phyloP scores from a whole-genome alignment of 768 basidiomycete species.

The Guyanaporus albipodus region DNA sequence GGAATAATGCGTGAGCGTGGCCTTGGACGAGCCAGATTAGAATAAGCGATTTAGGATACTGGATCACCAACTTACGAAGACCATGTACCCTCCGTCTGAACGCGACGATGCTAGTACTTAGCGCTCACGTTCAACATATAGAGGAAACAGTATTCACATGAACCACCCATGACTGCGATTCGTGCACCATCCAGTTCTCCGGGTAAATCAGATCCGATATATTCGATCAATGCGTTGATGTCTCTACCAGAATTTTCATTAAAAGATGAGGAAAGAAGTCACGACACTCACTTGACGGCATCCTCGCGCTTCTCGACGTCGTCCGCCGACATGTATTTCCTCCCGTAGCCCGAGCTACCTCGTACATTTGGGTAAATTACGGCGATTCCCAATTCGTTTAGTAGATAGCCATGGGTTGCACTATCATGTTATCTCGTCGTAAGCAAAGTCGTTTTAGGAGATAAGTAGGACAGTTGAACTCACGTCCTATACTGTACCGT shows the following conservation, averaged over 20 bases:
- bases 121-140: neutral
- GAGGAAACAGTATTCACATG: conserved; percentile 27
- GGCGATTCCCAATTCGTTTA: conserved; percentile 40
- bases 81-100: conserved; percentile 40
- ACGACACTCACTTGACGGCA: conserved; percentile 34
- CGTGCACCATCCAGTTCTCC: conserved; percentile 33
- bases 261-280: neutral
- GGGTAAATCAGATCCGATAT: conserved; percentile 32
- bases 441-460: neutral
- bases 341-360: conserved; percentile 42
- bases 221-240: conserved; percentile 35
- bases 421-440: conserved; percentile 14
- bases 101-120: neutral
- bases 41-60: neutral
- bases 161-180: conserved; percentile 42
- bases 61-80: conserved; percentile 29
- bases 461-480: conserved; percentile 4
- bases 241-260: conserved; percentile 25
- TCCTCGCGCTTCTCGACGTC: conserved; percentile 42
- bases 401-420: conserved; percentile 37
- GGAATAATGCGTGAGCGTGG: conserved; percentile 40
- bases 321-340: conserved; percentile 36
- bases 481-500: conserved; percentile 33
- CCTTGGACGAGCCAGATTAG: conserved; percentile 24
- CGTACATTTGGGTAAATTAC: conserved; percentile 42